Base-by-base conservation (phyloP, 73 alveolate genomes). In the Paramecium tetraurelia region DNA sequence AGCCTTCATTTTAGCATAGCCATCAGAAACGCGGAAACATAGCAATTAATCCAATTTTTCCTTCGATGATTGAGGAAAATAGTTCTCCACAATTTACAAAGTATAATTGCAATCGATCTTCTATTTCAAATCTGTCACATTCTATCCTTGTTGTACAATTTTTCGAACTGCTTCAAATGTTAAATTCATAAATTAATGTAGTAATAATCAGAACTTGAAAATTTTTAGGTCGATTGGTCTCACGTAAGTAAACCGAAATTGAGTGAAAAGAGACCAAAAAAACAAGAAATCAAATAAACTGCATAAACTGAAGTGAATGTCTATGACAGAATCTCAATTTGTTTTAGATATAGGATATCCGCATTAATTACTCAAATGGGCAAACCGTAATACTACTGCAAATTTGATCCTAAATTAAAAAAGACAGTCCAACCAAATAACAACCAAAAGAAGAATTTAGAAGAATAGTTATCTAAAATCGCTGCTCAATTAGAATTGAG, bases 331-430 rank as follows among this genome's bases (percentile, higher is more conserved):
- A 69, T 89, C n/a, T 35, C 48, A 46, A 77, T 35, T 59, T 89
- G 87, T 40, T 71, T 71, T 21, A 89, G 89, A 71, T 89, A 59
- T 41, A 89, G 87, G 35, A 63, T 89, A 27, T 40, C 94, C 9
- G 27, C 86, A 21, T 41, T 89, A 53, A 89, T 89, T n/a, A 71
- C 94, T 1, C 80, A 58, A 70, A 40, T 83, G 40, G 94, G 94
- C 0, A 89, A 89, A 70, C 58, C 59, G 43, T 33, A 89, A 50
- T 89, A 89, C 46, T 89, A 89, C 35, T 83, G 75, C 63, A 27
- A 70, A 41, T 89, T 40, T 29, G 80, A 70, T 48, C 86, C 80
- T 24, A 83, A 89, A 46, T 38, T 70, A 58, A 89, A 89, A 21
- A 83, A 72, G 18, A 44, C 87, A 44, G 43, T 44, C 29, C n/a